Base-by-base conservation (phyloP, 1,139 yeast genomes). In the Entelexis paramagnoliae region DNA sequence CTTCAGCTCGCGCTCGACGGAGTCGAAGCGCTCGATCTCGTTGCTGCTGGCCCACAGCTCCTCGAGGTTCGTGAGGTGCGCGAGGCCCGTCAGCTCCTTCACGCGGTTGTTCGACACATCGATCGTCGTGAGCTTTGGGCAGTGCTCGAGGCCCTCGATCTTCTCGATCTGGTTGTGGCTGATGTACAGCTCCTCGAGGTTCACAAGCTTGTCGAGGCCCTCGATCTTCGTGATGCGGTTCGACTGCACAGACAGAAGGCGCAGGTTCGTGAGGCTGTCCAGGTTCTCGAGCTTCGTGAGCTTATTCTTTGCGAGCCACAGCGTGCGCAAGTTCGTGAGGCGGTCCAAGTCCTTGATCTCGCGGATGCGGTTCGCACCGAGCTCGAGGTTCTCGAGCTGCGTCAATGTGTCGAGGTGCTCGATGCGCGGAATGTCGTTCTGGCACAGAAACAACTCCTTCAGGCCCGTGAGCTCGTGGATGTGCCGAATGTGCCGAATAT, bases 31-130 rank as follows among this genome's bases (percentile, higher is more conserved):
- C 32, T 78, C 75, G 29, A 93, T 67, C 61, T 75, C 67, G 66
- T 91, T 93, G 60, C 79, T 78, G 0, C 96, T 85, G 32, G 94
- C 88, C 98, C 98, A 93, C 51, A 93, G 72, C 66, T 93, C 99
- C 10, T 95, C 88, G 58, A 93, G 72, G 34, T 82, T 66, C 0
- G 61, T 66, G 57, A 91, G 73, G 62, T 85, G 94, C 1, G 73
- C 69, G 51, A 93, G 63, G 57, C 83, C 81, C 53, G 79, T 81
- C 49, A 93, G 69, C 50, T 75, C 73, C 5, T 74, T 63, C 35
- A 93, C 73, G 55, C 72, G 72, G 64, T 93, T 93, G 2, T 85
- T 77, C 0, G 96, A 83, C 20, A 93, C 75, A 64, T 93, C 99
- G 54, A 93, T 67, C 0, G 85, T 84, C 29, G 76, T 79, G 51